Conservation (phyloP, 106 monocot genomes). For the Acanthochlamys bracteata region DNA sequence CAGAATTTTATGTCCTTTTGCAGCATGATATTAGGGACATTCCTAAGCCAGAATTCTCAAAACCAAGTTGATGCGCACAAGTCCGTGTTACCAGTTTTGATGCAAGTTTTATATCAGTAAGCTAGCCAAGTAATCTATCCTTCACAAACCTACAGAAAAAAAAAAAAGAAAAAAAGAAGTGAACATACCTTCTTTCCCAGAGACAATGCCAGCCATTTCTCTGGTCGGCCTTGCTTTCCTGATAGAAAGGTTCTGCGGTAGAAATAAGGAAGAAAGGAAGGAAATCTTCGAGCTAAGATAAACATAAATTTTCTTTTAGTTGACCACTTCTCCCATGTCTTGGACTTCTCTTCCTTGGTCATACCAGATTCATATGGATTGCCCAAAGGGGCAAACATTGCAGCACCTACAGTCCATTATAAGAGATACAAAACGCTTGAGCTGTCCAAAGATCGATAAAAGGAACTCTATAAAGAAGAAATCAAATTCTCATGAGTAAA, state of each 20-base stretch:
- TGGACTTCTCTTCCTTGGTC: conserved; percentile 78
- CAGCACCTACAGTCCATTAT: conserved; percentile 48
- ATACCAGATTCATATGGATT: conserved; percentile 86
- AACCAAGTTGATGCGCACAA: not conserved
- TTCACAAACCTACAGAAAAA: not conserved
- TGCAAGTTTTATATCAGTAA: no score
- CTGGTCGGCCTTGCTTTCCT: conserved; percentile 68
- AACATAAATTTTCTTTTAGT: conserved; percentile 81
- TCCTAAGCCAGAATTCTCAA: not conserved
- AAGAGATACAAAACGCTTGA: not conserved
- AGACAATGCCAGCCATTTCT: conserved; percentile 70
- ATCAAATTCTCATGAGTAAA: no score
- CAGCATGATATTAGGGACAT: no score
- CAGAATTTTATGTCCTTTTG: no score
- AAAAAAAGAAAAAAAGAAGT: not conserved
- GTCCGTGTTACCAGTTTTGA: not conserved
- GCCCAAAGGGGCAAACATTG: conserved; percentile 76
- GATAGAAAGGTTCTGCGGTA: conserved; percentile 76
- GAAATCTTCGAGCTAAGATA: conserved; percentile 73
- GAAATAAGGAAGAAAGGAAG: conserved; percentile 69
- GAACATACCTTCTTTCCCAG: conserved; percentile 69
- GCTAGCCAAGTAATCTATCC: no score
- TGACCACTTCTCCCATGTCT: conserved; percentile 86
- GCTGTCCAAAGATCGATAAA: no score
- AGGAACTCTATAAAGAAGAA: no score